phyloP scores from a whole-genome alignment of 768 basidiomycete species.

The Lentinula lateritia region DNA sequence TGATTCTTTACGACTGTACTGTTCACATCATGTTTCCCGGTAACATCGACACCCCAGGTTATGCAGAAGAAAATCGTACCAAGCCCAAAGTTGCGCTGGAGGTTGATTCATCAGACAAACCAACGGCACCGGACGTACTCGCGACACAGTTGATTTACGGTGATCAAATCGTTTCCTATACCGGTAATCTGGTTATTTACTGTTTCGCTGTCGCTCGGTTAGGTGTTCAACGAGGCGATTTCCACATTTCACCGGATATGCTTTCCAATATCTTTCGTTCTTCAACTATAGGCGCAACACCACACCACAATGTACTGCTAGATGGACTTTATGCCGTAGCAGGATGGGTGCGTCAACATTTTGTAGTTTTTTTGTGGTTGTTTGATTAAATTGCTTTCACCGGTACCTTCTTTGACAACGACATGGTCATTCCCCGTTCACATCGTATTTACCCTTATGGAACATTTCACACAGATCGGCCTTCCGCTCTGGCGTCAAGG shows the following conservation, averaged over 20 bases:
- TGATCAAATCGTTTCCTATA: conserved; percentile 18
- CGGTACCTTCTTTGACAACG: neutral
- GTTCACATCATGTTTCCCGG: conserved; percentile 80
- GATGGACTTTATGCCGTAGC: conserved; percentile 46
- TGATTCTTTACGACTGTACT: conserved; percentile 69
- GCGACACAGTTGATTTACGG: conserved; percentile 58
- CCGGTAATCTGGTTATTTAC: neutral
- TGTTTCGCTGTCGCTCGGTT: neutral
- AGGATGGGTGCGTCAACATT: conserved; percentile 34
- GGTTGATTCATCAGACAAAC: conserved; percentile 71
- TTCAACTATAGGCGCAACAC: conserved; percentile 58
- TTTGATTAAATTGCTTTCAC: neutral
- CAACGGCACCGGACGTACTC: conserved; percentile 56
- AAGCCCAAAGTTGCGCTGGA: conserved; percentile 73
- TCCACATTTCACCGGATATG: conserved; percentile 72
- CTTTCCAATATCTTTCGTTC: conserved; percentile 64
- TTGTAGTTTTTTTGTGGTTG: neutral
- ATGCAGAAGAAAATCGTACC: conserved; percentile 25
- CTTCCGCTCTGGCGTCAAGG: conserved; percentile 46
- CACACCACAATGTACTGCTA: conserved; percentile 51
- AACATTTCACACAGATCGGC: conserved; percentile 32
- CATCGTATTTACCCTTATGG: neutral
- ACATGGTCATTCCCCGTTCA: conserved; percentile 4
- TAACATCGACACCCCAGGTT: conserved; percentile 1
- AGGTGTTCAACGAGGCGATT: conserved; percentile 68